These are phyloP conservation scores for Dothidotthia symphoricarpi DNA, from an alignment of 2,329 filamentous ascomycete genomes.

Conservation along the genomic window DNA sequence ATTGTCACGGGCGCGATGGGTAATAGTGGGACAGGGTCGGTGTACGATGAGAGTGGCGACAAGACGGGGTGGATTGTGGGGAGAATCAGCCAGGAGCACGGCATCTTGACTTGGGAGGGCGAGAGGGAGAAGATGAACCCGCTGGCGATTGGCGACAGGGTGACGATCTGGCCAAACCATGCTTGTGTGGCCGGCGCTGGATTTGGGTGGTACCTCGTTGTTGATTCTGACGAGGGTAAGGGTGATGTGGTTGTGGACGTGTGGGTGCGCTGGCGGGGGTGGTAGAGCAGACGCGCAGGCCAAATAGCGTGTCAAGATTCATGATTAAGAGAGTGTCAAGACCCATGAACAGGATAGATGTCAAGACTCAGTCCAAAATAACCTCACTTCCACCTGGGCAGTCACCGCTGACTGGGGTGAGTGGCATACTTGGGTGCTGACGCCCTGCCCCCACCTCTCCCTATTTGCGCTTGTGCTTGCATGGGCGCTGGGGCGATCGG, in stretches of 20 bases:
- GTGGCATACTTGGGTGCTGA: conserved; percentile 1
- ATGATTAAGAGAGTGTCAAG: too few species aligned
- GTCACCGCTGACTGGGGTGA: too few species aligned
- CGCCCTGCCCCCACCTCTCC: too few species aligned
- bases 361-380: too few species aligned
- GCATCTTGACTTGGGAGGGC: conserved; percentile 63
- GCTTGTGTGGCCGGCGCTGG: conserved; percentile 72
- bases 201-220: conserved; percentile 71
- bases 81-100: conserved; percentile 75
- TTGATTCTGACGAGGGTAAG: conserved; percentile 59
- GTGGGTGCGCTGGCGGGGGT: conserved; percentile 69
- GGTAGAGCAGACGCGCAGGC: conserved; percentile 55
- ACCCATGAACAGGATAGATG: too few species aligned
- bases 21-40: conserved; percentile 16
- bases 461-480: conserved; percentile 3
- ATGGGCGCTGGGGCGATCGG: conserved; percentile 3
- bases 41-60: conserved; percentile 28
- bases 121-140: conserved; percentile 31
- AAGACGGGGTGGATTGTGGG: conserved; percentile 64
- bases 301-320: too few species aligned
- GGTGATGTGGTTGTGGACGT: conserved; percentile 64
- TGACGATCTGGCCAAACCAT: conserved; percentile 77
- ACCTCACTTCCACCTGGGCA: too few species aligned
- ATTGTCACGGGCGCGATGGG: conserved; percentile 61
- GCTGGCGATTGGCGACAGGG: conserved; percentile 62